phyloP scores from a whole-genome alignment of 2,329 filamentous ascomycete genomes.

The Venturia carpophila region DNA sequence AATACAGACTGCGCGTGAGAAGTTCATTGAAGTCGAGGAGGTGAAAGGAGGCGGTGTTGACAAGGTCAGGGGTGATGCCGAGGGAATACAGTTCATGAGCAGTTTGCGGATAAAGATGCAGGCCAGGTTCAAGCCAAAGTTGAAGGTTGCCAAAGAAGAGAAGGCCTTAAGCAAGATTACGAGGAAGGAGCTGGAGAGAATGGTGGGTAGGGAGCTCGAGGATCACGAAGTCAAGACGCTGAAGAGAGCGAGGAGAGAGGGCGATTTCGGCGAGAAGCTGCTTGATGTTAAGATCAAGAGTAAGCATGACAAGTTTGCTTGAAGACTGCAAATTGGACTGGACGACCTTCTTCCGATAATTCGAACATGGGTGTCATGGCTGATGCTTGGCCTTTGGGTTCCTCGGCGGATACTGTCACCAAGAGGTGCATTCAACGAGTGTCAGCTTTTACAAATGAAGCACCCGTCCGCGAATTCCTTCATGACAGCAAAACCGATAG shows the following conservation, averaged over 20 bases:
- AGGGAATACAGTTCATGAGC: constrained; percentile 58
- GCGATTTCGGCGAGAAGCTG: constrained; percentile 81
- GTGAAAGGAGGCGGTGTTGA: constrained; percentile 37
- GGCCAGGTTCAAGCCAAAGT: constrained; percentile 79
- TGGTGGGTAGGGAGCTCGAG: constrained; percentile 65
- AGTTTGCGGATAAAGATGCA: constrained; percentile 85
- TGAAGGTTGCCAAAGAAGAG: constrained; percentile 73
- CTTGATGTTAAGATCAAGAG: constrained; percentile 83
- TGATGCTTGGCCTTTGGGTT: not conserved
- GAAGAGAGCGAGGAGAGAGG: constrained; percentile 75
- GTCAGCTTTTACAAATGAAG: no score
- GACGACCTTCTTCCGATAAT: no score
- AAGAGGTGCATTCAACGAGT: no score
- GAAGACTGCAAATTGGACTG: constrained; percentile 16
- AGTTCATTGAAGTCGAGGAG: constrained; percentile 54
- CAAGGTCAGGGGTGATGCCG: constrained; percentile 70
- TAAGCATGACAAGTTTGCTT: constrained; percentile 78
- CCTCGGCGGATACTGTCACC: not conserved
- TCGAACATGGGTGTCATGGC: no score
- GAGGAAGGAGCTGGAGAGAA: constrained; percentile 73
- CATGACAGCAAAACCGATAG: no score
- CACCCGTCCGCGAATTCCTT: no score
- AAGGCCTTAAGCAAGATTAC: constrained; percentile 81
- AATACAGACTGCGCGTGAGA: constrained; percentile 64
- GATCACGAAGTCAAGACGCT: constrained; percentile 81